Conservation (phyloP, 148 eudicot genomes). For the Chenopodium berlandieri region DNA sequence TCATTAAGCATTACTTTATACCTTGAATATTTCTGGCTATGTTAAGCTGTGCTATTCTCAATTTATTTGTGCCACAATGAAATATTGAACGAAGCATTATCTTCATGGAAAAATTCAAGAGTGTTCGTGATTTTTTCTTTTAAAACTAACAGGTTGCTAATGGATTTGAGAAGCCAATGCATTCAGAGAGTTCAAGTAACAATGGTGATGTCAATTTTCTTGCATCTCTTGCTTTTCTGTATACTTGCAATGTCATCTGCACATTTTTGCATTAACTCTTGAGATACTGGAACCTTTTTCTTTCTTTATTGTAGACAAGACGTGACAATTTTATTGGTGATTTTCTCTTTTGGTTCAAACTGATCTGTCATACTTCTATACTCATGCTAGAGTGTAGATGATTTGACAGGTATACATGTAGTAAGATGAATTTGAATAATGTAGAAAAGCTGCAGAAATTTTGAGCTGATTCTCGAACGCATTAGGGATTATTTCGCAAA, state of each 20-base stretch:
- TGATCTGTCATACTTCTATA: background rate
- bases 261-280: background rate
- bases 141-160: conserved; percentile 36
- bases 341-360: background rate
- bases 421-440: too few relatives aligned
- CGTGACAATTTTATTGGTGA: background rate
- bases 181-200: conserved; percentile 17
- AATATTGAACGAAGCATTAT: background rate
- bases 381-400: background rate
- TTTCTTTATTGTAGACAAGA: background rate
- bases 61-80: background rate
- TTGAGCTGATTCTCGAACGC: background rate
- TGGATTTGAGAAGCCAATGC: conserved; percentile 30
- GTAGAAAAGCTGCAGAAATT: too few relatives aligned
- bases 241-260: background rate
- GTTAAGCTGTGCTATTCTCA: background rate
- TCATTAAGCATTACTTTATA: background rate
- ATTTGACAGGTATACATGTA: background rate
- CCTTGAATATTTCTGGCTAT: background rate
- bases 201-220: conserved; percentile 37
- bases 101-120: background rate
- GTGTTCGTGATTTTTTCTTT: conserved; percentile 6
- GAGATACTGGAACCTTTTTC: background rate
- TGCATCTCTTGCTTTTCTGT: background rate
- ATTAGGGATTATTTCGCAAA: background rate